Percentiles rank a stretch among this genome's conserved stretches.
phyloP scores from a whole-genome alignment of 1,284 basidiomycete genomes.

The Boletus semigastroideus region DNA sequence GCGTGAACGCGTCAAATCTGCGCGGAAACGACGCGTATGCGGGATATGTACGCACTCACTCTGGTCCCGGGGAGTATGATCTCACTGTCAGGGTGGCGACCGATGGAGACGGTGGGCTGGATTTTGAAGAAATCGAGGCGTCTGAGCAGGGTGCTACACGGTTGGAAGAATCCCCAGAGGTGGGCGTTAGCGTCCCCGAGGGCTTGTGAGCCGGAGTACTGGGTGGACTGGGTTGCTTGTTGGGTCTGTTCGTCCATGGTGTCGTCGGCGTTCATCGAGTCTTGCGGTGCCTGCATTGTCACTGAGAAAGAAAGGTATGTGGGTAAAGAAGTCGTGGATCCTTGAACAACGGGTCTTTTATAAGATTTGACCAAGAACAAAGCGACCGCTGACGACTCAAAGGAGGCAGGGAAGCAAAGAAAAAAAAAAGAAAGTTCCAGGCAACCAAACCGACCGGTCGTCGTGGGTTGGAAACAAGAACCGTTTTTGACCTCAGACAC shows the following conservation, averaged over 20 bases:
- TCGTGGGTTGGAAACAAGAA: too few relatives aligned
- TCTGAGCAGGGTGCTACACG: slow-evolving; percentile 47
- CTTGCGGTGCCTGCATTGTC: slow-evolving; percentile 18
- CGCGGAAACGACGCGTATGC: slow-evolving; percentile 9
- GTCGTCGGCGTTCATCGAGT: slow-evolving; percentile 30
- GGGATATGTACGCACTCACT: slow-evolving; percentile 60
- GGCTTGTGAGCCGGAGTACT: slow-evolving; percentile 34
- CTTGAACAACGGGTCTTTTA: not conserved
- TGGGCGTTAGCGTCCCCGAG: slow-evolving; percentile 40
- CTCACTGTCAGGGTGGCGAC: slow-evolving; percentile 53
- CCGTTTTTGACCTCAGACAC: not conserved
- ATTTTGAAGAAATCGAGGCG: slow-evolving; percentile 62
- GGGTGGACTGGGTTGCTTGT: slow-evolving; percentile 51
- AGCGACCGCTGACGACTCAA: slow-evolving; percentile 1
- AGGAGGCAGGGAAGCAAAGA: too few relatives aligned
- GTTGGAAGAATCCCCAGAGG: slow-evolving; percentile 69
- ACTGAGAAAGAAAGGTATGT: not conserved
- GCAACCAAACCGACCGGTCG: not conserved
- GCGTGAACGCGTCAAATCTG: slow-evolving; percentile 21
- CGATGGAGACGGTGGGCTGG: slow-evolving; percentile 48
- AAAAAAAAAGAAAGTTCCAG: slow-evolving; percentile 5
- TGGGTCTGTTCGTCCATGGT: slow-evolving; percentile 43
- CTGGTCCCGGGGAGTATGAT: slow-evolving; percentile 62
- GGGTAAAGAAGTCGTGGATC: slow-evolving; percentile 1
- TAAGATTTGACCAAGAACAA: slow-evolving; percentile 12